A percentile compares a stretch with the other conserved stretches of the same genome.
Conservation (phyloP, 1,284 basidiomycete species). For the Agaricales sp. region DNA sequence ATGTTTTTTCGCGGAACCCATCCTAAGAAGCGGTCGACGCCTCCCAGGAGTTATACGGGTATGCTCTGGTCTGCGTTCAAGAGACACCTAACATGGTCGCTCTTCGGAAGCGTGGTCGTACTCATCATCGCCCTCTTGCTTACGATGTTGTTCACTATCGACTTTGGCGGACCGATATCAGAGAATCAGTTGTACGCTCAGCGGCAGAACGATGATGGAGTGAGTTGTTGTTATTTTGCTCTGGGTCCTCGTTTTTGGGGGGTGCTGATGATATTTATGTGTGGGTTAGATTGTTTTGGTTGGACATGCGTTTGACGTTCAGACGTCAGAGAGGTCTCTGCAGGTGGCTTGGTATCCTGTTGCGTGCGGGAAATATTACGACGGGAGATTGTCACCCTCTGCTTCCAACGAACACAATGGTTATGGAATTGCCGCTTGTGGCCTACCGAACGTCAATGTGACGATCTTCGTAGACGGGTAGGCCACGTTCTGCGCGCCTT, state of each 20-base stretch:
- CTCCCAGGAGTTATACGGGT: too few relatives aligned
- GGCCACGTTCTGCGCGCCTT: not conserved
- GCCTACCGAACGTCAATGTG: not conserved
- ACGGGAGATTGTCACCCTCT: not conserved
- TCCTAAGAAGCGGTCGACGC: too few relatives aligned
- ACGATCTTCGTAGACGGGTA: not conserved
- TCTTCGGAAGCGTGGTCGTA: too few relatives aligned
- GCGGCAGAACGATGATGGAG: not conserved
- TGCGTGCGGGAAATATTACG: not conserved
- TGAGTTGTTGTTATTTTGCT: not conserved
- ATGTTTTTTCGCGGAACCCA: too few relatives aligned
- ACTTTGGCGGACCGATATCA: not conserved
- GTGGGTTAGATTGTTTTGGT: not conserved
- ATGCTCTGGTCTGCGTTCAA: too few relatives aligned
- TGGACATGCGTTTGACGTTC: not conserved
- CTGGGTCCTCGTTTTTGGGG: not conserved
- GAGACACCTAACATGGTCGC: too few relatives aligned
- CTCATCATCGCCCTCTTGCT: not conserved
- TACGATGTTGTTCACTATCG: not conserved
- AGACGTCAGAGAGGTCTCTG: not conserved
- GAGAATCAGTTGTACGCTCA: not conserved
- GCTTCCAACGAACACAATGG: not conserved
- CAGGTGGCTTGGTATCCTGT: not conserved
- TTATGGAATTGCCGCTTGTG: not conserved
- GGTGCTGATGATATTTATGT: too few relatives aligned